Percentiles rank a stretch among this genome's conserved stretches.
phyloP scores from a whole-genome alignment of 257 asterid species.

The Solanum bulbocastanum region DNA sequence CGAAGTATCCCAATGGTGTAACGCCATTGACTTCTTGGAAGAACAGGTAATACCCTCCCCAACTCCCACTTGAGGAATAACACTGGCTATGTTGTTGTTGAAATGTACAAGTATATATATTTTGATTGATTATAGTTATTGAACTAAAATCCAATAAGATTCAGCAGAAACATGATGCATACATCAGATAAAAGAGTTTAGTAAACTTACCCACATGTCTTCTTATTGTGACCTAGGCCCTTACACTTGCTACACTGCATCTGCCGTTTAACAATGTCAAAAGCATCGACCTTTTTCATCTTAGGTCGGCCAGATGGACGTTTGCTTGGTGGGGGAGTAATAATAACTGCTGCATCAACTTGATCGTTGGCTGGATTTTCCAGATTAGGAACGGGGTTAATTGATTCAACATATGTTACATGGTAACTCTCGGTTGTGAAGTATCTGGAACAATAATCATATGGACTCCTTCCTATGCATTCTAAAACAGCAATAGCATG shows the following conservation, averaged over 20 bases:
- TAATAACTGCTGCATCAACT: constrained; percentile 37
- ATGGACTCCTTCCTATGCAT: constrained; percentile 49
- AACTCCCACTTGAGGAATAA: not conserved
- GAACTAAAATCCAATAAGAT: not conserved
- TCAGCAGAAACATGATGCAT: not conserved
- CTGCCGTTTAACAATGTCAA: constrained; percentile 86
- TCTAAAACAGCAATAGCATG: constrained; percentile 78
- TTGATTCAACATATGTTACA: constrained; percentile 64
- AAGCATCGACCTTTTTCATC: constrained; percentile 63
- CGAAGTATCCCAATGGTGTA: not conserved
- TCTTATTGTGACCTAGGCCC: constrained; percentile 96
- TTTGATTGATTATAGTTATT: not conserved
- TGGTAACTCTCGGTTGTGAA: constrained; percentile 63
- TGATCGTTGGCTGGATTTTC: constrained; percentile 66
- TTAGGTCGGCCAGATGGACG: constrained; percentile 93
- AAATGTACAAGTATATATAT: not conserved
- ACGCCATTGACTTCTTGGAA: not conserved
- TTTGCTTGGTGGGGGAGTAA: constrained; percentile 90
- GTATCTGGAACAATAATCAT: constrained; percentile 72
- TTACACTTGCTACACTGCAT: constrained; percentile 98
- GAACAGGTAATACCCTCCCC: not conserved
- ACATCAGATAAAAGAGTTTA: not conserved
- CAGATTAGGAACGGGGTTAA: constrained; percentile 81
- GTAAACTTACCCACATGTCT: constrained; percentile 28
- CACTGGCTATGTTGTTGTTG: not conserved